Evolutionary conservation across 202 grass and related monocot genomes (phyloP), one percentile per base, ranked within the genome.

Genomic region (Hordeum pubiflorum): DNA sequence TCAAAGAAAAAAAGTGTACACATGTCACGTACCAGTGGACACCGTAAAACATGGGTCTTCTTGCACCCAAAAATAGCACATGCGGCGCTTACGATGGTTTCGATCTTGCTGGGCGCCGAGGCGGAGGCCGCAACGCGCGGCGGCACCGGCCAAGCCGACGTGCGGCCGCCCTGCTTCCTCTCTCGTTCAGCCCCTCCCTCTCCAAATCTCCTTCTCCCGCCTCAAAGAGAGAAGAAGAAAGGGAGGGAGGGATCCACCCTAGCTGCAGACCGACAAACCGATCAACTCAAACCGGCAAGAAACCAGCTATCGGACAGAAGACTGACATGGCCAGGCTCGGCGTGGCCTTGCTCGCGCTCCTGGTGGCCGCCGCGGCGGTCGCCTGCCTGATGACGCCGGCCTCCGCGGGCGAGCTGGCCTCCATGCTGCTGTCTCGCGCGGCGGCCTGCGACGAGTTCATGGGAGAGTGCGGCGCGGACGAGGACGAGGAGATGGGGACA

Each of bases 391-490:
- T 84, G 5, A 71, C 78, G 9, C 83, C 82, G 17, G 72, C 84
- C 5, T 56, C 77, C 2, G 75, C 79, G 2, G 86, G 81, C 29
- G 36, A 22, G 14, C 14, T 86, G 33, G 81, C 74, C 50, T 33
- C 54, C 37, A 21, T 59, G 43, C 56, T 52, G 52, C 27, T 37
- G 52, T 14, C 57, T 12, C 72, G n/a, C 26, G 12, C 9, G 11
- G 17, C 31, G 64, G 39, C 58, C 26, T 94, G 92, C 82, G 5
- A 69, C 17, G 85, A 82, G 7, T n/a, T 76, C 21, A 21, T 88
- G 11, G 87, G 87, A 17, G 73, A 90, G 55, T 92, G 92, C 78
- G 85, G 36, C 64, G 87, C 79, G 76, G 87, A 88, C 50, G 72
- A 79, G 56, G 78, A 62, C 14, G 90, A 97, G 56, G 86, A 84